Conservation (phyloP, 129 eudicot species). For the Smallanthus sonchifolius region DNA sequence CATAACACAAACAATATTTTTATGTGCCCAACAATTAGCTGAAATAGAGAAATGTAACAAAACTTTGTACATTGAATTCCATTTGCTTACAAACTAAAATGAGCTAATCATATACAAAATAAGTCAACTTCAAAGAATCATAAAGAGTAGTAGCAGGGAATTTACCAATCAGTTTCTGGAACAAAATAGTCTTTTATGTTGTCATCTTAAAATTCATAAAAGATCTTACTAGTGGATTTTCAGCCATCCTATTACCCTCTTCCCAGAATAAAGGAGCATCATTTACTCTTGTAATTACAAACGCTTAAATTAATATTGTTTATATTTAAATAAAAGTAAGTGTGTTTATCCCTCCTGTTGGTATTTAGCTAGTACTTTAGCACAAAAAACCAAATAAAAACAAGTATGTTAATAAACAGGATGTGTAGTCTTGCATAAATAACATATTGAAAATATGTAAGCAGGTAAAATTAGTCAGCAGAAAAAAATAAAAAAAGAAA, state of each 20-base stretch:
- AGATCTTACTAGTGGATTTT: not conserved
- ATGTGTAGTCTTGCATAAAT: not conserved
- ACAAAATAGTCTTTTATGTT: not conserved
- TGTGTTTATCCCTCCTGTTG: not conserved
- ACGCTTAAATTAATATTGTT: not conserved
- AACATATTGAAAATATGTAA: not conserved
- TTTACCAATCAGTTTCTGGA: not conserved
- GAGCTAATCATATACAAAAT: not conserved
- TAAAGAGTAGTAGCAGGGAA: not conserved
- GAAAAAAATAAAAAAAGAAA: too few relatives aligned
- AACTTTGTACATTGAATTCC: not conserved
- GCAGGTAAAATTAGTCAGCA: not conserved
- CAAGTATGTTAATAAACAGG: not conserved
- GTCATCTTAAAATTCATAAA: not conserved
- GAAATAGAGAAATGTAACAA: not conserved
- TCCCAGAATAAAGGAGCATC: not conserved
- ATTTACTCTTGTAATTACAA: not conserved
- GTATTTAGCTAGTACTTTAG: not conserved
- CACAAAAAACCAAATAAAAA: not conserved
- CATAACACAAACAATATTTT: not conserved
- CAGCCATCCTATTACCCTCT: not conserved
- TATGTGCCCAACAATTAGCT: not conserved
- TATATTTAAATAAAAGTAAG: not conserved
- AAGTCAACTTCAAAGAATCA: not conserved
- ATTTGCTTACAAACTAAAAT: not conserved